Evolutionary conservation across 2,329 filamentous ascomycete genomes (phyloP), one percentile per base, ranked within the genome.

Genomic region (Calonectria pseudoreteaudii): DNA sequence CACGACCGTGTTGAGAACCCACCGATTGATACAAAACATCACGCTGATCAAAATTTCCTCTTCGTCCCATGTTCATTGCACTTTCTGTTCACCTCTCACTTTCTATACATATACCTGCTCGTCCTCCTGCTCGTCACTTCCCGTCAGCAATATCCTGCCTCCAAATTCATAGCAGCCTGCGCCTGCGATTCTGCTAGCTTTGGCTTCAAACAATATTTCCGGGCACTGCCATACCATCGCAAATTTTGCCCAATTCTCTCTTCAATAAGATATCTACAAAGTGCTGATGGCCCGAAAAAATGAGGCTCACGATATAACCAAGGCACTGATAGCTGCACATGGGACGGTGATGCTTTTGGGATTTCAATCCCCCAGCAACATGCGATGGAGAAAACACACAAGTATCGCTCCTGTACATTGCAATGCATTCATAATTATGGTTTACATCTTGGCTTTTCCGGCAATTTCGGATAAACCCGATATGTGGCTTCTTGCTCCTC

Each of bases 21-120:
- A 6, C 34, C 16, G 14, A 23, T 47, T 26, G 36, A 62, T 18
- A 28, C 53, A 62, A 41, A 20, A 23, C 11, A 23, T 23, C n/a
- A 11, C 38, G 56, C 36, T 36, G 56, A 62, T 62, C 56, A 38
- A 62, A 62, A 62, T 62, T 62, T 62, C 56, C 56, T 23, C 26
- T 41, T 41, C 3, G 5, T 9, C 3, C 23, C 36, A 28, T 26
- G 26, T 20, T 28, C 23, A 3, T 1, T 10, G 9, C 31, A 4
- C 38, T 18, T 4, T 5, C 36, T 23, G n/a, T n/a, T 13, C 7
- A 9, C 9, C 4, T 8, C 14, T 20, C 36, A 14, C 16, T 41
- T 41, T 41, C 28, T 47, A 41, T 38, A 26, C 34, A 41, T 47
- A 41, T 38, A 26, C 34, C 18, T 28, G 10, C 56, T 28, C 28